Percentiles rank a stretch among this genome's conserved stretches.
phyloP scores from a whole-genome alignment of 2,329 filamentous ascomycete genomes.

The Curvularia sp. region DNA sequence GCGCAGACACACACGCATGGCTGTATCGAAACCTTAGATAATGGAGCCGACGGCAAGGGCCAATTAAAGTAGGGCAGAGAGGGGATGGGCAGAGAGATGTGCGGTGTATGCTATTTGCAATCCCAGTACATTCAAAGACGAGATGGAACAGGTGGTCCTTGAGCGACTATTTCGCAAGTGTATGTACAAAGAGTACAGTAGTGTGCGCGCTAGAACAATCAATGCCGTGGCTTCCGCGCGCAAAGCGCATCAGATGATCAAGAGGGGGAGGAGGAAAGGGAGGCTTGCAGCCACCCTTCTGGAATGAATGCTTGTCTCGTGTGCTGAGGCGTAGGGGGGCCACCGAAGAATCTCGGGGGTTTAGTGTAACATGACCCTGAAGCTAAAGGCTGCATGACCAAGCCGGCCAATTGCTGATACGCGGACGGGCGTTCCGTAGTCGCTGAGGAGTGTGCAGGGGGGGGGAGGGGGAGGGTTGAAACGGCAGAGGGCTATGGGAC shows the following conservation, averaged over 20 bases:
- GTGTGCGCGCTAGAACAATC: not conserved
- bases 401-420: constrained; percentile 1
- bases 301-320: constrained; percentile 6
- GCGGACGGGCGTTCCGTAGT: not conserved
- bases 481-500: constrained; percentile 5
- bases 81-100: not conserved
- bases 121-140: not conserved
- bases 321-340: not conserved
- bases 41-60: not conserved
- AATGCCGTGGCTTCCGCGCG: not conserved
- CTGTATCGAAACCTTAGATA: not conserved
- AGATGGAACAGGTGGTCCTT: not conserved
- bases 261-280: not conserved
- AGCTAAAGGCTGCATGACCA: not conserved
- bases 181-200: no score
- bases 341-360: constrained; percentile 13
- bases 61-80: not conserved
- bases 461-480: not conserved
- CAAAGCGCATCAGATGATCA: not conserved
- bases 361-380: constrained; percentile 11
- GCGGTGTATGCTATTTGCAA: not conserved
- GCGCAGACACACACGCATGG: not conserved
- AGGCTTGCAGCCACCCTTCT: constrained; percentile 5
- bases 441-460: not conserved
- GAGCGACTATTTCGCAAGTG: not conserved